Conservation (phyloP, 2,329 filamentous ascomycete species). For the Nemania sp. region DNA sequence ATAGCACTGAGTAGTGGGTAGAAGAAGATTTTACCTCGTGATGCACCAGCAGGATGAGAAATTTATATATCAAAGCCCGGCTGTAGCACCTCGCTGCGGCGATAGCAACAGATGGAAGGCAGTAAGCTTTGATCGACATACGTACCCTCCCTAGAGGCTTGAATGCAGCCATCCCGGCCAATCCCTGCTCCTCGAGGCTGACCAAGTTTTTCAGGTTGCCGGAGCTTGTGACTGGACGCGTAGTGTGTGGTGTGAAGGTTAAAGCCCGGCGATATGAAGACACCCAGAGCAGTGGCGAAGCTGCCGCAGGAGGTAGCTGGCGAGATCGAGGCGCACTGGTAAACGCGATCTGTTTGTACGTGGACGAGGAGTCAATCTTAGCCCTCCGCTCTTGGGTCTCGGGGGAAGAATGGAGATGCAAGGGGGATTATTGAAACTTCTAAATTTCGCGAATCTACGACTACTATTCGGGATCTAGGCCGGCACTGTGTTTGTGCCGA, state of each 20-base stretch:
- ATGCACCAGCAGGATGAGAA: neutral
- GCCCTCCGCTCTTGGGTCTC: neutral
- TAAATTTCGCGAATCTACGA: neutral
- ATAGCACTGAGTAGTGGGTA: neutral
- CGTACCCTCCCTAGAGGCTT: constrained; percentile 7
- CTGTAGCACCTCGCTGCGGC: neutral
- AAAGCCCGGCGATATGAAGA: constrained; percentile 3
- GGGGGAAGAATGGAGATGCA: neutral
- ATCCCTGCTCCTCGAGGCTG: neutral
- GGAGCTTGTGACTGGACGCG: constrained; percentile 27
- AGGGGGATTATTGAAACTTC: neutral
- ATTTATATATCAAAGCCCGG: neutral
- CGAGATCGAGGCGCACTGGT: neutral
- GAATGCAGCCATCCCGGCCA: neutral
- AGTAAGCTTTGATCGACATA: constrained; percentile 6
- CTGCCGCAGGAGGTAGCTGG: neutral
- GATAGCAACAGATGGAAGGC: neutral
- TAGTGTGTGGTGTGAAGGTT: constrained; percentile 13
- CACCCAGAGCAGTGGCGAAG: neutral
- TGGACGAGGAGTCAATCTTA: neutral
- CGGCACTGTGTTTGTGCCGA: neutral
- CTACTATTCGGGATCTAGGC: neutral
- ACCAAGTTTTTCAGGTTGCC: neutral
- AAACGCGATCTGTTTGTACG: neutral
- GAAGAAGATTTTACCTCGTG: neutral